Evolutionary conservation across 2,329 filamentous ascomycete species (phyloP).

Genomic region (Lomentospora prolificans): DNA sequence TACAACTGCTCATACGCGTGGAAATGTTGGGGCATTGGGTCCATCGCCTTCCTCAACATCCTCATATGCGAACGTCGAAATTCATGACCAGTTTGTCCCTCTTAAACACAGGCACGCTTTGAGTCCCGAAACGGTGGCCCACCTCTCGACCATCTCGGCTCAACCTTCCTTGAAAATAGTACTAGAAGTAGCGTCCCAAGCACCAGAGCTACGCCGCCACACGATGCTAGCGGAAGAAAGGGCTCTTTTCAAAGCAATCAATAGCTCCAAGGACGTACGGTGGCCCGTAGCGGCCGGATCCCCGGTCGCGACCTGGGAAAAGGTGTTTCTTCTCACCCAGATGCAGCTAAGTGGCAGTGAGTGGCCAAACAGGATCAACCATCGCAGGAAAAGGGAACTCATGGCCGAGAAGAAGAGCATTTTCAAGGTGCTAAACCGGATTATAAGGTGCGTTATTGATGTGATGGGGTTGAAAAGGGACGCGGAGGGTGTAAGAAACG

Average conservation of each 20-base stretch:
- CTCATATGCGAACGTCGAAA: background rate
- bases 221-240: slow-evolving; percentile 24
- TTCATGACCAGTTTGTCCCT: background rate
- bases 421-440: slow-evolving; percentile 21
- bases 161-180: slow-evolving; percentile 17
- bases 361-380: background rate
- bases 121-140: background rate
- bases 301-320: slow-evolving; percentile 43
- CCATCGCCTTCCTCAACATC: background rate
- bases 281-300: slow-evolving; percentile 21
- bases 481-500: slow-evolving; percentile 54
- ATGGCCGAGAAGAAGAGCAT: slow-evolving; percentile 21
- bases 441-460: slow-evolving; percentile 28
- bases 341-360: slow-evolving; percentile 13
- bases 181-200: slow-evolving; percentile 27
- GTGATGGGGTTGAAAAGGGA: slow-evolving; percentile 38
- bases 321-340: slow-evolving; percentile 67
- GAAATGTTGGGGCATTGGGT: background rate
- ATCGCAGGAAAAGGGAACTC: slow-evolving; percentile 20
- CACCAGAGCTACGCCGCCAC: slow-evolving; percentile 27
- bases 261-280: slow-evolving; percentile 26
- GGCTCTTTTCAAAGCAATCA: slow-evolving; percentile 27
- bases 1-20: background rate
- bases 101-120: background rate
- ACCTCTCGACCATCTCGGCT: slow-evolving; percentile 10